Evolutionary conservation across 1,284 basidiomycete species (phyloP).

Genomic region (Cryptococcus sp.): DNA sequence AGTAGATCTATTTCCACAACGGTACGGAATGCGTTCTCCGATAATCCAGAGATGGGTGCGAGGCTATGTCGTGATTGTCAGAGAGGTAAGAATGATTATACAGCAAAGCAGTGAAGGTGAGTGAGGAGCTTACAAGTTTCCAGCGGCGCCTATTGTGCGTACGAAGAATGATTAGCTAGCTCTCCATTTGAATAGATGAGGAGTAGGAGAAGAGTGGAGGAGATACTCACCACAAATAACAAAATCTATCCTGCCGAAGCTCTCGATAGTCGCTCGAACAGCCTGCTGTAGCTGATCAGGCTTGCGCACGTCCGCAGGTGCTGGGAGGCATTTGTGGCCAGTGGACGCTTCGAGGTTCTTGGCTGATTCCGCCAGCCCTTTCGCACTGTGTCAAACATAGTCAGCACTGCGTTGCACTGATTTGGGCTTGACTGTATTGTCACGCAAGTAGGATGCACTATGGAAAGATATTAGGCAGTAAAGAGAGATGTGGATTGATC

Average conservation of each 20-base stretch:
- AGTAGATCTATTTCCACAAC: slow-evolving; percentile 93
- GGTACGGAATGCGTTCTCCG: slow-evolving; percentile 85
- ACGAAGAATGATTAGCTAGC: neutral
- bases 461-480: neutral
- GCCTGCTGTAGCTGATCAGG: slow-evolving; percentile 72
- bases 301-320: slow-evolving; percentile 80
- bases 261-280: slow-evolving; percentile 70
- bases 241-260: slow-evolving; percentile 88
- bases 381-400: slow-evolving; percentile 58
- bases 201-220: neutral
- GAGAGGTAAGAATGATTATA: neutral
- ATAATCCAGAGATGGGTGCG: slow-evolving; percentile 75
- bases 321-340: slow-evolving; percentile 69
- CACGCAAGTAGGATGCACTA: neutral
- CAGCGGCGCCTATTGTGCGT: slow-evolving; percentile 68
- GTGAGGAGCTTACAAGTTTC: slow-evolving; percentile 64
- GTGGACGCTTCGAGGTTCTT: slow-evolving; percentile 70
- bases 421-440: too few species aligned
- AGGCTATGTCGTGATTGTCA: slow-evolving; percentile 52
- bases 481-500: neutral
- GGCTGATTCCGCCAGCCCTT: slow-evolving; percentile 72
- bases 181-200: too few species aligned
- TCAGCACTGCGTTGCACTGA: too few species aligned
- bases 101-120: neutral
- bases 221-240: slow-evolving; percentile 77